phyloP scores from a whole-genome alignment of 768 basidiomycete species.

The Boletales sp. region DNA sequence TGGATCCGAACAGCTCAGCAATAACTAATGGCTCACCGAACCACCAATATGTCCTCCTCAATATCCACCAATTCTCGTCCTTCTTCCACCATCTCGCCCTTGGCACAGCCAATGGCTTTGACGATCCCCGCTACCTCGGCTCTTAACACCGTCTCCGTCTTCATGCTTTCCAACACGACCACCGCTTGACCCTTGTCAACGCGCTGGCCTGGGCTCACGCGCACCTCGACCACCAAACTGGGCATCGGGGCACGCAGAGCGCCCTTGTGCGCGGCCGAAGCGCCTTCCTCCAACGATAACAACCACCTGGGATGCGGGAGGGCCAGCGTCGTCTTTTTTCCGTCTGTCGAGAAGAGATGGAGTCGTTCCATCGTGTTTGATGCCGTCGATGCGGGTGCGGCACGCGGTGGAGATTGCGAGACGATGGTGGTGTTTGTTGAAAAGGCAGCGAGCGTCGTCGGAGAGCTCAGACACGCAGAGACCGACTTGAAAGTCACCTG shows the following conservation, averaged over 20 bases:
- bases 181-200: constrained; percentile 81
- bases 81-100: constrained; percentile 92
- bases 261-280: constrained; percentile 53
- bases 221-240: constrained; percentile 88
- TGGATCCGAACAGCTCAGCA: too few species aligned
- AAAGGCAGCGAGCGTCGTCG: constrained; percentile 50
- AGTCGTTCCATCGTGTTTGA: constrained; percentile 65
- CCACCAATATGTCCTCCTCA: constrained; percentile 39
- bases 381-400: too few species aligned
- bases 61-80: constrained; percentile 75
- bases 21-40: too few species aligned
- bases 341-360: constrained; percentile 62
- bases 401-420: constrained; percentile 57
- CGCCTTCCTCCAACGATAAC: constrained; percentile 58
- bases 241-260: constrained; percentile 86
- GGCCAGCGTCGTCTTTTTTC: constrained; percentile 61
- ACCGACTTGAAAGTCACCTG: constrained; percentile 45
- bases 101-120: constrained; percentile 66
- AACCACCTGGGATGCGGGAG: constrained; percentile 73
- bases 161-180: constrained; percentile 93
- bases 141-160: constrained; percentile 89
- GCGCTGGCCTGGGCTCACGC: constrained; percentile 69
- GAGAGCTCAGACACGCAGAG: constrained; percentile 51
- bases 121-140: constrained; percentile 69
- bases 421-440: constrained; percentile 65